Conservation (phyloP, 2,329 filamentous ascomycete species). For the Reticulascus tulasneorum region DNA sequence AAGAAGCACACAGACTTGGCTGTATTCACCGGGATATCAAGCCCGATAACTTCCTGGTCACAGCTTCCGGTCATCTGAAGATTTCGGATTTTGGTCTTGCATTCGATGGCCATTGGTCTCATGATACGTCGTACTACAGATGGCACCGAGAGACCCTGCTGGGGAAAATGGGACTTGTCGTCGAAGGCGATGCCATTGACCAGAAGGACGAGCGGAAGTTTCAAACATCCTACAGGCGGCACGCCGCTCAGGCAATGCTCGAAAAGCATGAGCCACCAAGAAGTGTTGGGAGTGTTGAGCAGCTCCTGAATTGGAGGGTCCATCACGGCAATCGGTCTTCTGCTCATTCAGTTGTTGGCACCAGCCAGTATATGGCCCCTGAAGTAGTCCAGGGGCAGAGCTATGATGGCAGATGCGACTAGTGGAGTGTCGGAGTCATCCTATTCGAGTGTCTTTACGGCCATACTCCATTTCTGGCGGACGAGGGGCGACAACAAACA, state of each 20-base stretch:
- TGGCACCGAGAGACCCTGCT: constrained; percentile 77
- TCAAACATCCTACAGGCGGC: constrained; percentile 10
- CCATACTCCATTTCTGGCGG: constrained; percentile 81
- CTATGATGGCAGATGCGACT: constrained; percentile 93
- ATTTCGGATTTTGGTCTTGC: constrained; percentile 96
- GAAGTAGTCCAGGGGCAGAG: constrained; percentile 78
- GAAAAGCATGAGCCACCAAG: constrained; percentile 26
- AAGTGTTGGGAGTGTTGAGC: constrained; percentile 25
- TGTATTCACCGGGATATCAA: constrained; percentile 97
- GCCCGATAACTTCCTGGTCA: constrained; percentile 94
- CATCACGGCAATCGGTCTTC: constrained; percentile 64
- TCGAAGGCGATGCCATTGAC: too few relatives aligned
- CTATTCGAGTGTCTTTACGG: constrained; percentile 93
- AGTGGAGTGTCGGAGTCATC: constrained; percentile 95
- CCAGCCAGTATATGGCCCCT: constrained; percentile 97
- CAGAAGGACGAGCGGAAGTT: constrained; percentile 43
- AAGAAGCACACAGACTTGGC: constrained; percentile 80
- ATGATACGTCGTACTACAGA: constrained; percentile 83
- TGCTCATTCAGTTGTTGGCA: constrained; percentile 85
- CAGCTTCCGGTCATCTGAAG: constrained; percentile 82
- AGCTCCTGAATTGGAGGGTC: constrained; percentile 68
- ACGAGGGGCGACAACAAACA: constrained; percentile 72
- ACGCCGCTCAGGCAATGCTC: constrained; percentile 2
- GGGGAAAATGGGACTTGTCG: too few relatives aligned
- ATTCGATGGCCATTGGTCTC: constrained; percentile 92